A percentile compares a stretch with the other conserved stretches of the same genome.
These are phyloP conservation scores for Eucalyptus cloeziana DNA, from an alignment of 345 rosid genomes.

Conservation along the genomic window DNA sequence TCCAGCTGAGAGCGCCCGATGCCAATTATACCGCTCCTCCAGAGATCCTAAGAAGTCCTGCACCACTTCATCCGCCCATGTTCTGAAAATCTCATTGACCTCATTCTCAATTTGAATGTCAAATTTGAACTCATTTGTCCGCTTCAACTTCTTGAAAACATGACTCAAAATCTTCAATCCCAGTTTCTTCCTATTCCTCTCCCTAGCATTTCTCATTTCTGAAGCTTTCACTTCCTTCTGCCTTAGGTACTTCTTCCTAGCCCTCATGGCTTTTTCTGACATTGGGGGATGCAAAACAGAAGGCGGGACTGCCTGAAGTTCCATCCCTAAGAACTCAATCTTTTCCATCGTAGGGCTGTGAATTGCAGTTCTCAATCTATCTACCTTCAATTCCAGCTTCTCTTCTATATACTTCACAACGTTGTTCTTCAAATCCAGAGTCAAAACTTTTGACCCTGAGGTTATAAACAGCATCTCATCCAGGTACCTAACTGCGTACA, in stretches of 20 bases:
- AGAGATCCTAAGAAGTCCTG: conserved; percentile 63
- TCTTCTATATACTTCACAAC: conserved; percentile 43
- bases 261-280: conserved; percentile 82
- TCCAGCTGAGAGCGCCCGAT: conserved; percentile 67
- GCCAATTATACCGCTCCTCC: conserved; percentile 76
- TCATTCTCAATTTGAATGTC: conserved; percentile 53
- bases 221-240: conserved; percentile 72
- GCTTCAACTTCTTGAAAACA: conserved; percentile 67
- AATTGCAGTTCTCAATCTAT: conserved; percentile 46
- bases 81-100: conserved; percentile 47
- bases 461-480: conserved; percentile 78
- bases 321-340: conserved; percentile 69
- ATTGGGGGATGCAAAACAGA: conserved; percentile 68
- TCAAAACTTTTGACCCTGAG: conserved; percentile 63
- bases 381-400: conserved; percentile 51
- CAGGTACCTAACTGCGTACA: conserved; percentile 72
- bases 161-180: conserved; percentile 68
- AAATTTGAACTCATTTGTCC: conserved; percentile 33
- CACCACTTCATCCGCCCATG: conserved; percentile 75
- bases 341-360: conserved; percentile 83
- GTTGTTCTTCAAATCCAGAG: conserved; percentile 50
- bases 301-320: conserved; percentile 85
- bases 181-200: conserved; percentile 65
- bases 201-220: conserved; percentile 75
- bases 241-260: conserved; percentile 74